These are phyloP conservation scores for Talaromyces sp. DNA, from an alignment of 2,329 filamentous ascomycete genomes.

Conservation along the genomic window DNA sequence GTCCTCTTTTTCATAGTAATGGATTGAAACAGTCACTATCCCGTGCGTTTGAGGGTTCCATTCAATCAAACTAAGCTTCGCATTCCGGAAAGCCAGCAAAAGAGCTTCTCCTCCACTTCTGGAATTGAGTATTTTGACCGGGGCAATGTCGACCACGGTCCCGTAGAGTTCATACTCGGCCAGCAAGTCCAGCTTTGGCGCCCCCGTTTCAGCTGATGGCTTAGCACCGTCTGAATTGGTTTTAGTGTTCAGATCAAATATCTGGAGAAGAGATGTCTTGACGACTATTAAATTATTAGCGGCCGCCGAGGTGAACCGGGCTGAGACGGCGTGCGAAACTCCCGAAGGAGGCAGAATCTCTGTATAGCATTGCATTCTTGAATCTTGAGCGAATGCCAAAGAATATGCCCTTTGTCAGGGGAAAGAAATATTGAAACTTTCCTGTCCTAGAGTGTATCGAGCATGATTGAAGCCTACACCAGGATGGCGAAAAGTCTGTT, in stretches of 20 bases:
- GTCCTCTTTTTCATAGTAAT: slow-evolving; percentile 97
- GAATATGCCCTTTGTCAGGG: background rate
- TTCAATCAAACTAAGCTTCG: slow-evolving; percentile 86
- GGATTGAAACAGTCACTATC: slow-evolving; percentile 86
- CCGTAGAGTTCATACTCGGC: slow-evolving; percentile 80
- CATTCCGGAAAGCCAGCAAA: slow-evolving; percentile 79
- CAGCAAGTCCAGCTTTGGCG: slow-evolving; percentile 74
- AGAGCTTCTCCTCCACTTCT: slow-evolving; percentile 80
- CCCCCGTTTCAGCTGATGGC: slow-evolving; percentile 28
- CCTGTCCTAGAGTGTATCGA: background rate
- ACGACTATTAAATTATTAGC: slow-evolving; percentile 84
- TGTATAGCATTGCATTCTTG: slow-evolving; percentile 89
- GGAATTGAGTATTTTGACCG: slow-evolving; percentile 67
- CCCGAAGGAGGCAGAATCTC: slow-evolving; percentile 92
- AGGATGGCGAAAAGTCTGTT: background rate
- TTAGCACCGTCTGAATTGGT: slow-evolving; percentile 55
- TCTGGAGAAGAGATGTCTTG: slow-evolving; percentile 86
- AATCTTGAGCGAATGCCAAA: background rate
- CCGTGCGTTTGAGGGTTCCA: slow-evolving; percentile 81
- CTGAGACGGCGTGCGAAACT: slow-evolving; percentile 78
- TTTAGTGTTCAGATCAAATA: slow-evolving; percentile 71
- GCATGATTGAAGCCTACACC: background rate
- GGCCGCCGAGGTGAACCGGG: slow-evolving; percentile 71
- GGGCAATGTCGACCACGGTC: slow-evolving; percentile 75
- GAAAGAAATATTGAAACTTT: background rate